phyloP scores from a whole-genome alignment of 306 rosid genomes.

The Carpinus fangiana region DNA sequence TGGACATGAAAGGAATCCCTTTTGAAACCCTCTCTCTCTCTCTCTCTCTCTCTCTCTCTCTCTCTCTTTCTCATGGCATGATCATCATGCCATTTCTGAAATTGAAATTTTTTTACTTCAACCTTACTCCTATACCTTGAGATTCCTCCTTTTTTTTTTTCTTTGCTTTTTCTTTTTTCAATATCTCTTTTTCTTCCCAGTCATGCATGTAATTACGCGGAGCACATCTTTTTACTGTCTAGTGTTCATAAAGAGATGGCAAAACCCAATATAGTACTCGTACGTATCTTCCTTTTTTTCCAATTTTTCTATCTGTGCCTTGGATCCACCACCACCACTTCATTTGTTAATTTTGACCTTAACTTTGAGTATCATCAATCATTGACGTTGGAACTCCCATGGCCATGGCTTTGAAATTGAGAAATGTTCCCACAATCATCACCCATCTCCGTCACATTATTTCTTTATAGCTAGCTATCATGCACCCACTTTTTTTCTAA shows the following conservation, averaged over 20 bases:
- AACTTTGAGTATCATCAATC: conserved; percentile 11
- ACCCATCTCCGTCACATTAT: not conserved
- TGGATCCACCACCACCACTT: conserved; percentile 36
- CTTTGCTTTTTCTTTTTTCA: conserved; percentile 10
- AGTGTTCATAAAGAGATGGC: conserved; percentile 15
- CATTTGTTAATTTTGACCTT: conserved; percentile 21
- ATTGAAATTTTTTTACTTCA: conserved; percentile 4
- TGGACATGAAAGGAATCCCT: conserved; percentile 39
- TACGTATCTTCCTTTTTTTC: not conserved
- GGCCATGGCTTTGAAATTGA: conserved; percentile 16
- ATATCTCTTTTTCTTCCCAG: conserved; percentile 22
- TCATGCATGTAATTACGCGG: conserved; percentile 9
- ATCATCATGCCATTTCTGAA: conserved; percentile 8
- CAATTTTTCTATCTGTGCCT: conserved; percentile 18
- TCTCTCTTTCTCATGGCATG: not conserved
- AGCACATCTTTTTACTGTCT: conserved; percentile 23
- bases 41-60: not conserved
- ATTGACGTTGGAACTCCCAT: conserved; percentile 16
- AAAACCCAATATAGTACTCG: conserved; percentile 14
- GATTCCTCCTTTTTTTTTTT: conserved; percentile 43
- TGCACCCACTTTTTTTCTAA: not conserved
- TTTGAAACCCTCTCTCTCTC: not conserved
- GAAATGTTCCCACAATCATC: conserved; percentile 14
- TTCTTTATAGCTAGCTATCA: not conserved
- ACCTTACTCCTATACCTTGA: conserved; percentile 23